A percentile compares a stretch with the other conserved stretches of the same genome.
phyloP scores from a whole-genome alignment of 352 stramenopile species.

The Globisporangium megalacanthum region DNA sequence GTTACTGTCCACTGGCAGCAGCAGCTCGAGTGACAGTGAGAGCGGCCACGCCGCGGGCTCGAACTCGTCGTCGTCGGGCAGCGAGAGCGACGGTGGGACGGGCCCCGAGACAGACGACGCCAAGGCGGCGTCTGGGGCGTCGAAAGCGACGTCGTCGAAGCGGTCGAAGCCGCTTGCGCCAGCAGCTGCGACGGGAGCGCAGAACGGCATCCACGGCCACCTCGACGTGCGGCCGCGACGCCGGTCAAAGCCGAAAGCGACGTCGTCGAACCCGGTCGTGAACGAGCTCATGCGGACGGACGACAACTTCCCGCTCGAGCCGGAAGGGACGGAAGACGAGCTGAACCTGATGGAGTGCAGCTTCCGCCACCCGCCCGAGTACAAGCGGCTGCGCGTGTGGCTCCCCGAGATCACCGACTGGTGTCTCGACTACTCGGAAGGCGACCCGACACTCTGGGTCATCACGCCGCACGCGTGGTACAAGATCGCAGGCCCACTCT shows the following conservation, averaged over 20 bases:
- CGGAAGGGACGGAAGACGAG: slow-evolving; percentile 50
- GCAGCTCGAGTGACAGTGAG: slow-evolving; percentile 52
- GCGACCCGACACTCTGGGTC: slow-evolving; percentile 80
- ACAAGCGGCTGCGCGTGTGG: slow-evolving; percentile 64
- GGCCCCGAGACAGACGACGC: slow-evolving; percentile 9
- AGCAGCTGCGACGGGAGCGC: background rate
- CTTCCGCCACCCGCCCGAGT: slow-evolving; percentile 63
- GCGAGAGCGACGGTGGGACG: slow-evolving; percentile 26
- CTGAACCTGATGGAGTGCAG: slow-evolving; percentile 77
- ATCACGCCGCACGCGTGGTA: slow-evolving; percentile 82
- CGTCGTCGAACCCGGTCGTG: slow-evolving; percentile 32
- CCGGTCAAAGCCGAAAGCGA: slow-evolving; percentile 16
- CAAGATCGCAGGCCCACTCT: slow-evolving; percentile 78
- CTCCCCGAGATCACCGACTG: slow-evolving; percentile 83
- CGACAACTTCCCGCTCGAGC: slow-evolving; percentile 32
- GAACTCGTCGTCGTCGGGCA: slow-evolving; percentile 32
- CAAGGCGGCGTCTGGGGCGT: background rate
- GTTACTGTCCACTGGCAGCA: slow-evolving; percentile 33
- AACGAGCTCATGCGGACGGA: slow-evolving; percentile 79
- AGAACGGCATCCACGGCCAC: slow-evolving; percentile 3
- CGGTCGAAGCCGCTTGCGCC: background rate
- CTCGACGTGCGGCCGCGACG: background rate
- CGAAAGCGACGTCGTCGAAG: background rate
- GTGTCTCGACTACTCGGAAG: slow-evolving; percentile 84
- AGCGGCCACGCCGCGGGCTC: slow-evolving; percentile 41